phyloP scores from a whole-genome alignment of 352 stramenopile species.

The Globisporangium splendens region DNA sequence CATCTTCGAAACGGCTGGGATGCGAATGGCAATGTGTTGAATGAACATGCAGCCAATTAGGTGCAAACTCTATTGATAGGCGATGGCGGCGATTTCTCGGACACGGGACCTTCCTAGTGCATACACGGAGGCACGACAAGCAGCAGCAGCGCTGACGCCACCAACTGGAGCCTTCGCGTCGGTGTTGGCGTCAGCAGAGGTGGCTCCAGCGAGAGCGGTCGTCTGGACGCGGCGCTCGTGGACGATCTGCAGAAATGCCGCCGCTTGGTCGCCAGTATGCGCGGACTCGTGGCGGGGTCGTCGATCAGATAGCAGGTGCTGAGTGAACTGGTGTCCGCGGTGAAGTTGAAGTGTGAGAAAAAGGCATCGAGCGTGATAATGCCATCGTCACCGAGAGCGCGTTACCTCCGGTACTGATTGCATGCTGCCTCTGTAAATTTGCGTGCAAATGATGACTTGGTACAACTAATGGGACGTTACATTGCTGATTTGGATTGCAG shows the following conservation, averaged over 20 bases:
- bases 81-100: too few species aligned
- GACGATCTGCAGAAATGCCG: constrained; percentile 53
- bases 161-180: too few species aligned
- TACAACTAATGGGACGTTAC: too few species aligned
- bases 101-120: too few species aligned
- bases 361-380: too few species aligned
- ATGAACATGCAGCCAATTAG: not conserved
- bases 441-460: constrained; percentile 7
- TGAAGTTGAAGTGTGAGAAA: too few species aligned
- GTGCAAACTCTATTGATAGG: not conserved
- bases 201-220: too few species aligned
- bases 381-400: constrained; percentile 20
- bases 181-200: too few species aligned
- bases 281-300: constrained; percentile 34
- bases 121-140: too few species aligned
- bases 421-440: not conserved
- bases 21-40: not conserved
- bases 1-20: too few species aligned
- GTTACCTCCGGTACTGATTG: constrained; percentile 26
- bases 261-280: constrained; percentile 47
- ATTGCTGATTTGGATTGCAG: not conserved
- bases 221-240: constrained; percentile 1
- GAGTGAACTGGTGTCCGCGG: constrained; percentile 20
- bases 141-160: too few species aligned
- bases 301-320: constrained; percentile 37